Conservation (phyloP, 495 filamentous ascomycete species). For the Penicillium psychrofluorescens region DNA sequence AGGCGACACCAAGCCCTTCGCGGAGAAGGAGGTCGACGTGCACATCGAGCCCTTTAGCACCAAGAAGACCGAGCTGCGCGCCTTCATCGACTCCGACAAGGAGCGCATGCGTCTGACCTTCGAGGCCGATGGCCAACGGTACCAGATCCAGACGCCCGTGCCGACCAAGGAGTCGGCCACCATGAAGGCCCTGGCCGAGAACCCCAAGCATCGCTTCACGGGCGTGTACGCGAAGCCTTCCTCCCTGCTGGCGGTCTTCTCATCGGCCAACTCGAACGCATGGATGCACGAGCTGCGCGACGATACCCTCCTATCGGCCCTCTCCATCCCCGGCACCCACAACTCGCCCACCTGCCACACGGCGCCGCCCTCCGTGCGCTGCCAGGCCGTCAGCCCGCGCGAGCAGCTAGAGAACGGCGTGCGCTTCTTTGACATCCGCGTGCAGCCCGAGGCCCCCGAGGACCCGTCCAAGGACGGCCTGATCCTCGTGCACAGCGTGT, state of each 20-base stretch:
- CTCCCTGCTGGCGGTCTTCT: conserved; percentile 69
- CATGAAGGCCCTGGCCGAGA: conserved; percentile 46
- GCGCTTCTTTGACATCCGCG: conserved; percentile 89
- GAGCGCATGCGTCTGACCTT: conserved; percentile 58
- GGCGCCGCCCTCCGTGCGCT: conserved; percentile 87
- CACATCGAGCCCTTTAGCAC: conserved; percentile 52
- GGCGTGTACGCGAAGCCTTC: conserved; percentile 60
- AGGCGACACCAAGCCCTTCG: conserved; percentile 48
- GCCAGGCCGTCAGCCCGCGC: conserved; percentile 70
- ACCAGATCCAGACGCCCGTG: conserved; percentile 55
- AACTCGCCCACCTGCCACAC: conserved; percentile 79
- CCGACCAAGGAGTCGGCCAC: conserved; percentile 46
- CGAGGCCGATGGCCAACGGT: conserved; percentile 49
- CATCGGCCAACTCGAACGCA: conserved; percentile 55
- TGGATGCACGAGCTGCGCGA: conserved; percentile 79
- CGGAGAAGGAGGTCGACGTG: conserved; percentile 46
- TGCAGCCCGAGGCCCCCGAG: conserved; percentile 53
- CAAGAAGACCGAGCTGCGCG: conserved; percentile 45
- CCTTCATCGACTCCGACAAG: conserved; percentile 36
- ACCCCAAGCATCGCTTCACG: conserved; percentile 58
- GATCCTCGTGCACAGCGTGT: conserved; percentile 67
- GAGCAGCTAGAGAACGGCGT: conserved; percentile 85
- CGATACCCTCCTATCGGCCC: conserved; percentile 62
- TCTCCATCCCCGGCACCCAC: conserved; percentile 93
- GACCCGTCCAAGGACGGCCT: conserved; percentile 49